These are phyloP conservation scores for Baeospora myosura DNA, from an alignment of 1,284 basidiomycete genomes.

Conservation along the genomic window DNA sequence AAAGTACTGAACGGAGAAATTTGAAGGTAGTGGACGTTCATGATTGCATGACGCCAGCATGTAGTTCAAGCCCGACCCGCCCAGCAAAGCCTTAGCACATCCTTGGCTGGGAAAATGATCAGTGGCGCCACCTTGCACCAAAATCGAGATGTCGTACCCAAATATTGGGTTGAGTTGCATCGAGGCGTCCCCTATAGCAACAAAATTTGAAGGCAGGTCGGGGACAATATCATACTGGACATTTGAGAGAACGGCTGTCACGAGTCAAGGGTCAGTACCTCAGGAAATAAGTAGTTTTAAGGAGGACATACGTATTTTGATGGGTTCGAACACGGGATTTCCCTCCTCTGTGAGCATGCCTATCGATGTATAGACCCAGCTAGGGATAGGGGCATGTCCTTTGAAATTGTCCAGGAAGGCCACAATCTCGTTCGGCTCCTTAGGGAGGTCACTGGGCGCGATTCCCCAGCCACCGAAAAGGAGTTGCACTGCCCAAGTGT, in stretches of 20 bases:
- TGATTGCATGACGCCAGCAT: not conserved
- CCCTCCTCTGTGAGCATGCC: not conserved
- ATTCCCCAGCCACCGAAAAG: conserved; percentile 3
- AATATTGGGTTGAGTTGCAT: conserved; percentile 8
- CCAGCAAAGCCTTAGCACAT: conserved; percentile 4
- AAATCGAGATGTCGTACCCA: conserved; percentile 8
- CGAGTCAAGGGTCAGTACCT: not conserved
- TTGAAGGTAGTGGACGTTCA: not conserved
- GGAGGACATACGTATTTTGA: conserved; percentile 7
- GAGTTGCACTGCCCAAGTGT: conserved; percentile 5
- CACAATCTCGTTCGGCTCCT: not conserved
- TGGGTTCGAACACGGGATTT: conserved; percentile 4
- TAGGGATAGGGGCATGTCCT: not conserved
- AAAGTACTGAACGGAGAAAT: conserved; percentile 8
- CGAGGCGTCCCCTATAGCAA: conserved; percentile 6
- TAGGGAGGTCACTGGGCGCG: conserved; percentile 2
- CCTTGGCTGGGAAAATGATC: conserved; percentile 1
- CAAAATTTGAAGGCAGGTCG: conserved; percentile 7
- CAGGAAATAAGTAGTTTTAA: not conserved
- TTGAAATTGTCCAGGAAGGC: not conserved
- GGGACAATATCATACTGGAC: not conserved
- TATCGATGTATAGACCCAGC: not conserved
- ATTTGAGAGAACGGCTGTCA: not conserved
- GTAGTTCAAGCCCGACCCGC: conserved; percentile 4
- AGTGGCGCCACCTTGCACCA: fast-evolving